These are phyloP conservation scores for Pseudocercospora crystallina DNA, from an alignment of 2,329 filamentous ascomycete genomes.

Conservation along the genomic window DNA sequence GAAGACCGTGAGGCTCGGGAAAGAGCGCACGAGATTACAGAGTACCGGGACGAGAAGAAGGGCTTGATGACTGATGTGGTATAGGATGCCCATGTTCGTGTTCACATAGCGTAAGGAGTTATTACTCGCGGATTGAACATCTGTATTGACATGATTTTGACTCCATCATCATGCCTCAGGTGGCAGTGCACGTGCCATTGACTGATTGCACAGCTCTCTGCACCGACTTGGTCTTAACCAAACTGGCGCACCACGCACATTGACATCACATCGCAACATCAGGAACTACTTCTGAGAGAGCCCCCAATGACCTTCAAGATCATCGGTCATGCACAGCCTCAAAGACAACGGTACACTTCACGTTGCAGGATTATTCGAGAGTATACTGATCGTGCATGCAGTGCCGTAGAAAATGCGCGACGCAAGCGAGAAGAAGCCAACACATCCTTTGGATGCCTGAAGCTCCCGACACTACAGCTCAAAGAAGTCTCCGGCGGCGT, in stretches of 20 bases:
- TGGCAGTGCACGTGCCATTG: not conserved
- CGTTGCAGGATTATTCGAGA: not conserved
- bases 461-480: too few species aligned
- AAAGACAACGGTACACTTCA: not conserved
- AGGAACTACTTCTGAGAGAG: not conserved
- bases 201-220: too few species aligned
- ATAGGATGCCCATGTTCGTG: too few species aligned
- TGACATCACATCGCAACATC: not conserved
- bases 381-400: not conserved
- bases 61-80: not conserved
- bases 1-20: conserved; percentile 33
- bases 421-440: conserved; percentile 8
- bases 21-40: conserved; percentile 25
- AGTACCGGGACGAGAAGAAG: conserved; percentile 25
- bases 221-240: not conserved
- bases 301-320: not conserved
- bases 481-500: too few species aligned
- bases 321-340: not conserved
- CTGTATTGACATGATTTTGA: too few species aligned
- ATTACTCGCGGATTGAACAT: too few species aligned
- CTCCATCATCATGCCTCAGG: not conserved
- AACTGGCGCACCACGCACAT: not conserved
- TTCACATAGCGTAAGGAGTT: too few species aligned
- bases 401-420: conserved; percentile 4
- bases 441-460: conserved; percentile 5